These are phyloP conservation scores for Cronartium ribicola DNA, from an alignment of 1,284 basidiomycete species.

Conservation along the genomic window DNA sequence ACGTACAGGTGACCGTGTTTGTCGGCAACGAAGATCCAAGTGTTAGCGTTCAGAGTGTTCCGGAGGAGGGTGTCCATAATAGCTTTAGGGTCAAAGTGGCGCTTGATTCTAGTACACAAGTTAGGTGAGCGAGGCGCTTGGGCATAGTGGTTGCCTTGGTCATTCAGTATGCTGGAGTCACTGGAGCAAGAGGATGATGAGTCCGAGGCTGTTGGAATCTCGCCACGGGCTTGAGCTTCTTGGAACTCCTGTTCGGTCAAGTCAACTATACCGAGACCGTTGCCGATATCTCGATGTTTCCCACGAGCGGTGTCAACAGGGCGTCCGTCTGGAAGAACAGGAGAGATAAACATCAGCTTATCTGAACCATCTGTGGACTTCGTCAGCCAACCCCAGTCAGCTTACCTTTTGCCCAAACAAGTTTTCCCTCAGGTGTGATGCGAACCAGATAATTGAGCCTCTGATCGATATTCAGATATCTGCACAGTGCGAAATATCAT, in stretches of 20 bases:
- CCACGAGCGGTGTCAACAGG: slow-evolving; percentile 54
- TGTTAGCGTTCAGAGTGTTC: slow-evolving; percentile 55
- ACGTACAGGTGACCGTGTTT: slow-evolving; percentile 63
- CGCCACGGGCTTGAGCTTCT: slow-evolving; percentile 40
- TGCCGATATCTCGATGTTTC: slow-evolving; percentile 48
- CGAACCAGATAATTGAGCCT: slow-evolving; percentile 67
- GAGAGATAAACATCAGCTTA: background rate
- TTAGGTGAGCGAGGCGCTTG: background rate
- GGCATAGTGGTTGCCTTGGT: slow-evolving; percentile 26
- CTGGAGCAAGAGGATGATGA: slow-evolving; percentile 36
- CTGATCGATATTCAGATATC: slow-evolving; percentile 67
- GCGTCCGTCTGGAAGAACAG: slow-evolving; percentile 55
- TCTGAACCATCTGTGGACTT: too few relatives aligned
- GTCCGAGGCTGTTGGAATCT: slow-evolving; percentile 35
- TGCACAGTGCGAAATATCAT: slow-evolving; percentile 44
- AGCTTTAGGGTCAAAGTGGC: slow-evolving; percentile 59
- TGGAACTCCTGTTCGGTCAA: slow-evolving; percentile 45
- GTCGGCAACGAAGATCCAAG: slow-evolving; percentile 45
- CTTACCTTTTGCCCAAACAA: slow-evolving; percentile 62
- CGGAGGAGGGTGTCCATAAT: slow-evolving; percentile 60
- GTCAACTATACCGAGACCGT: slow-evolving; percentile 50
- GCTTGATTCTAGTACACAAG: slow-evolving; percentile 50
- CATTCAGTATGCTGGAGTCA: slow-evolving; percentile 1
- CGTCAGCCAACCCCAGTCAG: too few relatives aligned
- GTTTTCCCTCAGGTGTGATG: slow-evolving; percentile 62